A percentile compares a stretch with the other conserved stretches of the same genome.
These are phyloP conservation scores for Chalciporus sphaerocephalus DNA, from an alignment of 768 basidiomycete species.

Conservation along the genomic window DNA sequence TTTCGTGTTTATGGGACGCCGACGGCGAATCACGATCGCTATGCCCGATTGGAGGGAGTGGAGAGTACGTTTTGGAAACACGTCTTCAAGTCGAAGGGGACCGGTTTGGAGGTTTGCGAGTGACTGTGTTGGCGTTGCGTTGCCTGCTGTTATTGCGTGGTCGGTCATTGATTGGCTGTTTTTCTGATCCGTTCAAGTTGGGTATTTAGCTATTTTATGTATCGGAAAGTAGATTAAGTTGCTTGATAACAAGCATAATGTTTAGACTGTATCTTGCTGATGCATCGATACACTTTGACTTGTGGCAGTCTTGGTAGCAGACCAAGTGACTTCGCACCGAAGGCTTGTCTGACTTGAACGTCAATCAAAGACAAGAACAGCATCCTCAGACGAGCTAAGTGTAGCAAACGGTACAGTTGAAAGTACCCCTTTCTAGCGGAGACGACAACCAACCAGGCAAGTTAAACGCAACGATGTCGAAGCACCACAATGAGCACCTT, in stretches of 20 bases:
- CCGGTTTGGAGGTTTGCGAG: slow-evolving; percentile 33
- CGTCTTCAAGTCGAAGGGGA: slow-evolving; percentile 24
- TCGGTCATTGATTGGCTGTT: slow-evolving; percentile 27
- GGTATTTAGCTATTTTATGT: neutral
- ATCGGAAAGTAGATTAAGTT: neutral
- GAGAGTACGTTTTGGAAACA: slow-evolving; percentile 11
- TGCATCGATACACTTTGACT: no score
- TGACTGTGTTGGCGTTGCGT: slow-evolving; percentile 35
- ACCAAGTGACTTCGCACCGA: no score
- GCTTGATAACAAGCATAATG: slow-evolving; percentile 5
- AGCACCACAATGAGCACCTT: no score
- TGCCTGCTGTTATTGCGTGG: slow-evolving; percentile 27
- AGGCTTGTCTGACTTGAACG: no score
- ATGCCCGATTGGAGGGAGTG: slow-evolving; percentile 34
- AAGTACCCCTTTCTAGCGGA: no score
- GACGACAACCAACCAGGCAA: no score
- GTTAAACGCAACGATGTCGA: no score
- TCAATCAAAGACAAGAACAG: no score
- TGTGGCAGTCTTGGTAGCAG: no score
- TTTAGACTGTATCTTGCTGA: neutral
- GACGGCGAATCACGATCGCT: slow-evolving; percentile 49
- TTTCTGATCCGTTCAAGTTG: slow-evolving; percentile 15
- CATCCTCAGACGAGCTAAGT: no score
- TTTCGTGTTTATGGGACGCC: slow-evolving; percentile 52
- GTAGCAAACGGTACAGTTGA: no score